phyloP scores from a whole-genome alignment of 2,329 filamentous ascomycete species.

The Arthroderma sp. region DNA sequence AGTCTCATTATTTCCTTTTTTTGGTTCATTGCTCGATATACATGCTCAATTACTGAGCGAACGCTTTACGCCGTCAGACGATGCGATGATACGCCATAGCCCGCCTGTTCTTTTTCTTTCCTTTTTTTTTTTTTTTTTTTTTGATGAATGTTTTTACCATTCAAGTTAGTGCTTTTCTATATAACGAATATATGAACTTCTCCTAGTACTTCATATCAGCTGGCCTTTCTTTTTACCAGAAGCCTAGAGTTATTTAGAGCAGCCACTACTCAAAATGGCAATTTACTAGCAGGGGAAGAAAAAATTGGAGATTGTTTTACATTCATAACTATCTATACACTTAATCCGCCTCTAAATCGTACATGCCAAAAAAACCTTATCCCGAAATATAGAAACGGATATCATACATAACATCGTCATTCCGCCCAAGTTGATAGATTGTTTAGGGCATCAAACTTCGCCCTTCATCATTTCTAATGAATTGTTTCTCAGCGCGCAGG shows the following conservation, averaged over 20 bases:
- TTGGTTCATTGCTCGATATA: too few species aligned
- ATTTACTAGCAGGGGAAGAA: too few species aligned
- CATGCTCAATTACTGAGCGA: too few species aligned
- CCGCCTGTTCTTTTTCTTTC: not conserved
- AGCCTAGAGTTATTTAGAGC: too few species aligned
- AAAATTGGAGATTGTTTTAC: too few species aligned
- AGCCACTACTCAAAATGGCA: too few species aligned
- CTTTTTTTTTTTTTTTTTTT: not conserved
- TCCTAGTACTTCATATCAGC: too few species aligned
- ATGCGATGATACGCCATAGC: not conserved
- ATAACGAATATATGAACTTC: not conserved
- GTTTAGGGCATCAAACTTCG: conserved; percentile 1
- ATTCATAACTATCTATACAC: too few species aligned
- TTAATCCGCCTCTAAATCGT: too few species aligned
- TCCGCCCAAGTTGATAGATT: not conserved
- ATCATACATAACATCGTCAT: not conserved
- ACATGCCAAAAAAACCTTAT: too few species aligned
- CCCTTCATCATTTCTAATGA: conserved; percentile 19
- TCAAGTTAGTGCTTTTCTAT: not conserved
- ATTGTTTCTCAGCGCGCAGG: conserved; percentile 48
- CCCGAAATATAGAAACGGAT: not conserved
- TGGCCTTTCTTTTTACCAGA: too few species aligned
- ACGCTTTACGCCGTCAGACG: too few species aligned
- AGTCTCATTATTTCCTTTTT: not conserved
- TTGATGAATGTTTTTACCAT: not conserved